Conservation (phyloP, 2,329 filamentous ascomycete species). For the Xylariaceae sp. region DNA sequence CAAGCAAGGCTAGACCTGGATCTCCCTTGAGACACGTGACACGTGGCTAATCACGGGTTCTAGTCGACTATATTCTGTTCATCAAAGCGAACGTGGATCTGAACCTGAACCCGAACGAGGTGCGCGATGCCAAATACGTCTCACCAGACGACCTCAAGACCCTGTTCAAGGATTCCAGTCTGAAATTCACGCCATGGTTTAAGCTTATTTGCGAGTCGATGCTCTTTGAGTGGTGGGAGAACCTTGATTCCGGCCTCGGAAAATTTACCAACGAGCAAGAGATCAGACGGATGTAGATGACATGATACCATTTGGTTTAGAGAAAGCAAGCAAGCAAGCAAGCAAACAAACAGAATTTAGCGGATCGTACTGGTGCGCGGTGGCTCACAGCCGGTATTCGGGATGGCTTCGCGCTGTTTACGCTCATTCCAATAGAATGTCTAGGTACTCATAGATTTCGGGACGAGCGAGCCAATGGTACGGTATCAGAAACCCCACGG, state of each 20-base stretch:
- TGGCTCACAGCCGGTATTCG: too few species aligned
- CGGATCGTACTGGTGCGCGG: too few species aligned
- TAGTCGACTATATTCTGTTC: slow-evolving; percentile 98
- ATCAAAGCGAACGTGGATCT: slow-evolving; percentile 91
- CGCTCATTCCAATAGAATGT: too few species aligned
- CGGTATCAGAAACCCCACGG: too few species aligned
- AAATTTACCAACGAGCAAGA: slow-evolving; percentile 81
- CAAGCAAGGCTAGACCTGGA: neutral
- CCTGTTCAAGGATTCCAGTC: slow-evolving; percentile 74
- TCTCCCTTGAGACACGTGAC: too few species aligned
- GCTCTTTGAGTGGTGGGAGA: slow-evolving; percentile 96
- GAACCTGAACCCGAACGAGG: slow-evolving; percentile 81
- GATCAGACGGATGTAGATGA: slow-evolving; percentile 73
- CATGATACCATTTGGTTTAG: too few species aligned
- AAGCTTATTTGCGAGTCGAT: slow-evolving; percentile 97
- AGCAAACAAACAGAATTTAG: neutral
- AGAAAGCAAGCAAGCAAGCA: neutral
- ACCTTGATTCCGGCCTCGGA: slow-evolving; percentile 75
- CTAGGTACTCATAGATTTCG: too few species aligned
- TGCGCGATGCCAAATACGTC: slow-evolving; percentile 79
- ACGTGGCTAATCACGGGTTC: slow-evolving; percentile 8
- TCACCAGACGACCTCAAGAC: slow-evolving; percentile 74
- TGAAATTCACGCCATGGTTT: slow-evolving; percentile 98
- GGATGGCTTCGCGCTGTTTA: too few species aligned
- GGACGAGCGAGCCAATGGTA: too few species aligned